Conservation (phyloP, 2,329 filamentous ascomycete genomes). For the Fusarium sp. region DNA sequence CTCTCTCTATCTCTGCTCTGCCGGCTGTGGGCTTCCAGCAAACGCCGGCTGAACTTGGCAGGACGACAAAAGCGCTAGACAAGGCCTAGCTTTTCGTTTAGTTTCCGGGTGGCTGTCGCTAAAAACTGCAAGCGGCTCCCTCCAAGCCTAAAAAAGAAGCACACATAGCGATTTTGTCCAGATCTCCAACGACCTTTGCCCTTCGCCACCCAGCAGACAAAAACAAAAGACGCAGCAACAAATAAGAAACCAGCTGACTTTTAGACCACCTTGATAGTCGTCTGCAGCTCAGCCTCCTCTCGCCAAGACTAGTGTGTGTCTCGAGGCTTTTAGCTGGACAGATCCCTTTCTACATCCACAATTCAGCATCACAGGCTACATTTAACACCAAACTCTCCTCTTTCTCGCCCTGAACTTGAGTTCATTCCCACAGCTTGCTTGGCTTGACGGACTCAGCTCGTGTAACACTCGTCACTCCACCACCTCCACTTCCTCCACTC, state of each 20-base stretch:
- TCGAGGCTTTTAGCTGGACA: constrained; percentile 33
- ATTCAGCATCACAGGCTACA: constrained; percentile 27
- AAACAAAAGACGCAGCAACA: constrained; percentile 18
- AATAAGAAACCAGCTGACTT: constrained; percentile 18
- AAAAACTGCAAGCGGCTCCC: constrained; percentile 44
- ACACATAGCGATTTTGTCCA: constrained; percentile 29
- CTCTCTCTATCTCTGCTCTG: constrained; percentile 3
- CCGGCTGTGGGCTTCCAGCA: constrained; percentile 10
- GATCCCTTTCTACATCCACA: constrained; percentile 20
- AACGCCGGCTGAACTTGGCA: constrained; percentile 36
- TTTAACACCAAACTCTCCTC: constrained; percentile 38
- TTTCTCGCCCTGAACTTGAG: constrained; percentile 16
- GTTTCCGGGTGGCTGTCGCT: constrained; percentile 39
- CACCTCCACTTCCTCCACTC: constrained; percentile 38
- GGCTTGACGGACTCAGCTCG: constrained; percentile 40
- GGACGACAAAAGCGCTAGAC: constrained; percentile 34
- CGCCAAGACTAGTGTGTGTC: constrained; percentile 34
- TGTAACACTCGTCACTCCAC: constrained; percentile 36
- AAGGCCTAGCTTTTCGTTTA: constrained; percentile 21
- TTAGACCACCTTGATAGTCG: constrained; percentile 17
- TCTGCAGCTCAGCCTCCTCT: constrained; percentile 40
- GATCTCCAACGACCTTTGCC: constrained; percentile 29
- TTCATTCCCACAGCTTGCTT: constrained; percentile 9
- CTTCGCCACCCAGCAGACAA: constrained; percentile 37
- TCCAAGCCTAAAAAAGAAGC: constrained; percentile 43